These are phyloP conservation scores for Aspergillus ibericus DNA, from an alignment of 2,329 filamentous ascomycete genomes.

Conservation along the genomic window DNA sequence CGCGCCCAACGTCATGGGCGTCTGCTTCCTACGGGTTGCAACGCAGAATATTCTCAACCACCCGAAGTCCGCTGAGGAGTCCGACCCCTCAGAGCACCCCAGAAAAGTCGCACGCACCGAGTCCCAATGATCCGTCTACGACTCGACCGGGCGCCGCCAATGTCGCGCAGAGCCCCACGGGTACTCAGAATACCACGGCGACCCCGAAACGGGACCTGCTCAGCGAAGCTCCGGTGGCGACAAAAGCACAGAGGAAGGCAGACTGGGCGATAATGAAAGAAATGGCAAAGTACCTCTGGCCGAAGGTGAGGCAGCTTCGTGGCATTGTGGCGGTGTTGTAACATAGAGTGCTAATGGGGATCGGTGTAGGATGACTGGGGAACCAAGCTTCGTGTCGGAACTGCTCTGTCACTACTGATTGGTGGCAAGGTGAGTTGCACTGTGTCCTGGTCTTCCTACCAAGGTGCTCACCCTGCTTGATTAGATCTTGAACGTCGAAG, in stretches of 20 bases:
- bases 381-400: conserved; percentile 78
- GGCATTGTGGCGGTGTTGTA: neutral
- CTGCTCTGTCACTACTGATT: conserved; percentile 80
- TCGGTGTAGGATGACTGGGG: conserved; percentile 64
- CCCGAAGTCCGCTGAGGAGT: conserved; percentile 21
- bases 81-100: conserved; percentile 19
- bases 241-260: conserved; percentile 87
- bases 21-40: conserved; percentile 26
- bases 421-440: conserved; percentile 71
- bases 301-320: conserved; percentile 57
- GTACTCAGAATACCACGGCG: conserved; percentile 26
- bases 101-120: conserved; percentile 15
- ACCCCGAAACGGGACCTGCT: conserved; percentile 59
- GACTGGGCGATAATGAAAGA: conserved; percentile 99
- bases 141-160: conserved; percentile 23
- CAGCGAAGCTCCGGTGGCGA: conserved; percentile 63
- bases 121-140: conserved; percentile 13
- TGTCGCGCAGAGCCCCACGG: conserved; percentile 22
- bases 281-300: conserved; percentile 96
- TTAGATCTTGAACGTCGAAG: conserved; percentile 85
- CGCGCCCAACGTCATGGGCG: conserved; percentile 24
- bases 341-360: conserved; percentile 19
- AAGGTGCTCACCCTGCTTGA: conserved; percentile 18
- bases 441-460: neutral
- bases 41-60: conserved; percentile 32